A percentile compares a stretch with the other conserved stretches of the same genome.
Conservation (phyloP, 208 protist species). For the Tritrichomonas musculus region DNA sequence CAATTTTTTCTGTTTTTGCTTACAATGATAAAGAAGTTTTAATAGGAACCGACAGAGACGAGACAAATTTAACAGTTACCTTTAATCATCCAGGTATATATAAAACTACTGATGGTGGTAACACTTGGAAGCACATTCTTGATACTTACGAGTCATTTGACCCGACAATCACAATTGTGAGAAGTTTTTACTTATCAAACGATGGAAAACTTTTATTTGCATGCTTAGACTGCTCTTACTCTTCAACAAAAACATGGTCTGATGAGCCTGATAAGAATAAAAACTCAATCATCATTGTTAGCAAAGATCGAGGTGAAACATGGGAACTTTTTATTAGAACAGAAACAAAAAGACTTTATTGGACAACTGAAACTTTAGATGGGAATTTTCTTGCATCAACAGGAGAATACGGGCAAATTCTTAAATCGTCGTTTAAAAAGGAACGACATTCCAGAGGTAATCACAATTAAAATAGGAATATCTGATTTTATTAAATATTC, state of each 20-base stretch:
- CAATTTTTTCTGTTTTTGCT: not conserved
- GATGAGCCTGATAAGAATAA: not conserved
- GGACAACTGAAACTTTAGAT: not conserved
- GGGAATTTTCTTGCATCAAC: not conserved
- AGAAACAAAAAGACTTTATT: not conserved
- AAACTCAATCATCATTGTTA: not conserved
- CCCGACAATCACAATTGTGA: not conserved
- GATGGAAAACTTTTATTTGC: not conserved
- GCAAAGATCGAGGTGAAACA: not conserved
- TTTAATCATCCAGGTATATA: not conserved
- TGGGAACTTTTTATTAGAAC: not conserved
- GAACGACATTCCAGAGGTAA: too few species aligned
- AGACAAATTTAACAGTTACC: too few species aligned
- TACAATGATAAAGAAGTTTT: not conserved
- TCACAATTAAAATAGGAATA: too few species aligned
- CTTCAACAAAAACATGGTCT: not conserved
- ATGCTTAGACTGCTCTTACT: not conserved
- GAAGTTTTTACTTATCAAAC: not conserved
- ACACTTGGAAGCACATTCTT: not conserved
- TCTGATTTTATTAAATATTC: too few species aligned
- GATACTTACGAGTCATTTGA: not conserved
- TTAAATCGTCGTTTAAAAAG: not conserved
- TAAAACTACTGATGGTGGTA: not conserved
- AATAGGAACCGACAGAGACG: not conserved
- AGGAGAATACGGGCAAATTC: not conserved